phyloP scores from a whole-genome alignment of 2,329 filamentous ascomycete genomes.

The Rhynchosporium graminicola region DNA sequence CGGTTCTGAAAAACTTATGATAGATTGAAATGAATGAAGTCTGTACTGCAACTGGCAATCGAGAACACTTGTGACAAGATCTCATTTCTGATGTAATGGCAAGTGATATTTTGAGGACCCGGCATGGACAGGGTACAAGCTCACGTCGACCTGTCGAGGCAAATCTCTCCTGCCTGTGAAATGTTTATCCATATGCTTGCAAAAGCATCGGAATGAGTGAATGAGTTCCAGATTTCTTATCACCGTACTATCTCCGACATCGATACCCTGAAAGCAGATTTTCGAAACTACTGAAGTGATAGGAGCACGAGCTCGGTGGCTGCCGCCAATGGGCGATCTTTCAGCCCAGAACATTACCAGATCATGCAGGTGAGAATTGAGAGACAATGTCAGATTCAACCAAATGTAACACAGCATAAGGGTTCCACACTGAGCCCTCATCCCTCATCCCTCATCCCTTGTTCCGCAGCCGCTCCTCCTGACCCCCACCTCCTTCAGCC shows the following conservation, averaged over 20 bases:
- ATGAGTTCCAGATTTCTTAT: too few species aligned
- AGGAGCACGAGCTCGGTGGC: neutral
- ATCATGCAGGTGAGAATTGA: neutral
- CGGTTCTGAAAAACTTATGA: neutral
- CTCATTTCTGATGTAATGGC: too few species aligned
- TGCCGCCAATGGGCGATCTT: neutral
- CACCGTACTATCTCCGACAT: too few species aligned
- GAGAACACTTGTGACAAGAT: too few species aligned
- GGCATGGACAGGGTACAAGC: too few species aligned
- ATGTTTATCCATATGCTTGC: too few species aligned
- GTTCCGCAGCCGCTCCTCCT: constrained; percentile 3
- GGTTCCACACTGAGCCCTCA: neutral
- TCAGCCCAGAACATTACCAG: neutral
- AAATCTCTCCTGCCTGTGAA: too few species aligned
- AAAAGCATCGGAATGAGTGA: too few species aligned
- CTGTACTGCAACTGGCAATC: neutral
- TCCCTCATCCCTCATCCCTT: neutral
- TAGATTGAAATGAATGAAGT: neutral
- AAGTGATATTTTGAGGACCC: too few species aligned
- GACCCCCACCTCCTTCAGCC: neutral
- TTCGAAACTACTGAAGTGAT: neutral
- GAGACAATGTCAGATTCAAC: neutral
- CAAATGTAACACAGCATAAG: constrained; percentile 1
- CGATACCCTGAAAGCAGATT: too few species aligned
- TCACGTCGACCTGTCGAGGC: too few species aligned